Evolutionary conservation across 2,329 filamentous ascomycete genomes (phyloP).

Genomic region (Hymenoscyphus fraxineus): DNA sequence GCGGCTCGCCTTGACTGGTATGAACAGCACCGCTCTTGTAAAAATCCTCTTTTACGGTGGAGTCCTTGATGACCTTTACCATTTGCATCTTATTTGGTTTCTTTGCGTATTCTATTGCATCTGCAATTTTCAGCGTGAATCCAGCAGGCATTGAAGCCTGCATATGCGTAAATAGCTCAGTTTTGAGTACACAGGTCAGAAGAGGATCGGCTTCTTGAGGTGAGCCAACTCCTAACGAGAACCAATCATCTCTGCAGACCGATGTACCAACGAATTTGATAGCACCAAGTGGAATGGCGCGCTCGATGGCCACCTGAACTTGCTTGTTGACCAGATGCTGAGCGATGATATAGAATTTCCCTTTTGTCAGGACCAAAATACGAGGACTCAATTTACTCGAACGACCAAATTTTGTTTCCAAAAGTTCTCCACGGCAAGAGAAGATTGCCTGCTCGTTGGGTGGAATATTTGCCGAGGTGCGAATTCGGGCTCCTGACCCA

Average conservation of each 20-base stretch:
- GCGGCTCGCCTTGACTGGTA: constrained; percentile 76
- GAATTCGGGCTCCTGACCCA: constrained; percentile 78
- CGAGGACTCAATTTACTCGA: constrained; percentile 91
- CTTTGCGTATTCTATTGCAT: constrained; percentile 91
- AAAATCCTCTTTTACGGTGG: constrained; percentile 68
- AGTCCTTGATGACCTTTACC: constrained; percentile 89
- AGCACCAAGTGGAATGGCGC: constrained; percentile 75
- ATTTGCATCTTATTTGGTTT: constrained; percentile 89
- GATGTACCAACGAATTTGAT: constrained; percentile 87
- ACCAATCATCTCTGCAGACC: constrained; percentile 90
- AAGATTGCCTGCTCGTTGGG: constrained; percentile 76
- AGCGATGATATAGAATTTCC: constrained; percentile 83
- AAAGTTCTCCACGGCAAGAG: constrained; percentile 83
- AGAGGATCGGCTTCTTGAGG: constrained; percentile 91
- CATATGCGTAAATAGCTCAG: constrained; percentile 93
- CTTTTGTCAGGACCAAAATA: constrained; percentile 77
- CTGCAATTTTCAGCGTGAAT: constrained; percentile 77
- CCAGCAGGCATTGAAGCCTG: constrained; percentile 71
- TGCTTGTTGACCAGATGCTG: constrained; percentile 81
- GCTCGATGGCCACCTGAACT: constrained; percentile 75
- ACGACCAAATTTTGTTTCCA: constrained; percentile 92
- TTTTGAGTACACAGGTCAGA: constrained; percentile 91
- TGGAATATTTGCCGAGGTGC: constrained; percentile 67
- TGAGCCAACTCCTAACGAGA: constrained; percentile 85
- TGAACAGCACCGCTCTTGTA: constrained; percentile 95